phyloP scores from a whole-genome alignment of 2,329 filamentous ascomycete species.

The Didymella segeticola region DNA sequence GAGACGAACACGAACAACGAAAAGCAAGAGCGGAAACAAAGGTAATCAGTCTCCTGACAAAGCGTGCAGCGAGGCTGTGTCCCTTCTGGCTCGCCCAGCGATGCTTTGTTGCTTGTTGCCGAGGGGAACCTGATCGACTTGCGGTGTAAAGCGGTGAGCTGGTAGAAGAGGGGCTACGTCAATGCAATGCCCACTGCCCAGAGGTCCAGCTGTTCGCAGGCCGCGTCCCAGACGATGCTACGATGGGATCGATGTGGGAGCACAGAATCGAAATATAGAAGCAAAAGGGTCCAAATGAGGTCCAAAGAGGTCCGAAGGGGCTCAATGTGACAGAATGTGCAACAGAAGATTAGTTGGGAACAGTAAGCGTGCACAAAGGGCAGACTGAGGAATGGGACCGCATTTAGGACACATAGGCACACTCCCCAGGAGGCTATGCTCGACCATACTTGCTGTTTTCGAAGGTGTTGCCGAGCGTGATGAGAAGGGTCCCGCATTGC shows the following conservation, averaged over 20 bases:
- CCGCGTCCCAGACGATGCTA: slow-evolving; percentile 15
- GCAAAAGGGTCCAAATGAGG: slow-evolving; percentile 9
- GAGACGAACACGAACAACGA: neutral
- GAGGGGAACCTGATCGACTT: slow-evolving; percentile 12
- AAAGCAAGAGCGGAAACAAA: slow-evolving; percentile 14
- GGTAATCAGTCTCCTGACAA: slow-evolving; percentile 3
- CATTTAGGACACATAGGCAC: slow-evolving; percentile 10
- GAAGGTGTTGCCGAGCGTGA: slow-evolving; percentile 4
- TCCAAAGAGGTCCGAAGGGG: neutral
- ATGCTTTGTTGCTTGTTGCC: slow-evolving; percentile 8
- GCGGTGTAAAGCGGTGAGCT: slow-evolving; percentile 17
- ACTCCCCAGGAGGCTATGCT: slow-evolving; percentile 12
- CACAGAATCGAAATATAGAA: slow-evolving; percentile 21
- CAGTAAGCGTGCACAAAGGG: slow-evolving; percentile 9
- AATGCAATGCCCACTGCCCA: slow-evolving; percentile 16
- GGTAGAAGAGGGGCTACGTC: slow-evolving; percentile 17
- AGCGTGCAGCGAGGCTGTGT: slow-evolving; percentile 14
- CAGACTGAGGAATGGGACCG: slow-evolving; percentile 11
- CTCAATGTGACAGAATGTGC: slow-evolving; percentile 6
- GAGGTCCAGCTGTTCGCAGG: slow-evolving; percentile 10
- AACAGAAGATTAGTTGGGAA: slow-evolving; percentile 10
- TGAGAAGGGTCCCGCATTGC: slow-evolving; percentile 11
- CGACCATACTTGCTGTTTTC: slow-evolving; percentile 3
- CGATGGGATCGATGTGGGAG: slow-evolving; percentile 12
- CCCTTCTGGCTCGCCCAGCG: slow-evolving; percentile 4